Evolutionary conservation across 108 stramenopile species (phyloP).

Genomic region (Nannochloropsis gaditana): DNA sequence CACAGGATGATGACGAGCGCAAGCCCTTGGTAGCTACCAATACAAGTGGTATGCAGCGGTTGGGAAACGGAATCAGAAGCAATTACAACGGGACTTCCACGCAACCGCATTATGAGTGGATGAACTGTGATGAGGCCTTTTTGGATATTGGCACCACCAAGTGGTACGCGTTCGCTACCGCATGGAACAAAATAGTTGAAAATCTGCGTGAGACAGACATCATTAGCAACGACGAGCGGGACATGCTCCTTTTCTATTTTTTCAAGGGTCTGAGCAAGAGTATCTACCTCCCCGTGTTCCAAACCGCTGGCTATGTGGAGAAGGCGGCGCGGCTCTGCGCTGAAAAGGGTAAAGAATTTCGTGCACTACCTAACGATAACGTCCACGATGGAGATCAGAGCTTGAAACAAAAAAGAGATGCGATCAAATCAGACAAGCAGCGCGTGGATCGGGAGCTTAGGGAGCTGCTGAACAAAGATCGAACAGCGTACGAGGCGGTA

Average conservation of each 20-base stretch:
- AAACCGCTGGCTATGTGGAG: conserved; percentile 91
- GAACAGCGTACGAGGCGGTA: neutral
- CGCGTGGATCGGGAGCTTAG: neutral
- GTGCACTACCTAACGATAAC: neutral
- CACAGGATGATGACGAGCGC: conserved; percentile 74
- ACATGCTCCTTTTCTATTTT: conserved; percentile 83
- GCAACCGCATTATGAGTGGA: neutral
- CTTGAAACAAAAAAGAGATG: neutral
- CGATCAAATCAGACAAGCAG: neutral
- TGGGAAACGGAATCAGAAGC: neutral
- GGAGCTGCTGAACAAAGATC: neutral
- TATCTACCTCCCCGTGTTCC: conserved; percentile 91
- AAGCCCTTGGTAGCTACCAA: conserved; percentile 47
- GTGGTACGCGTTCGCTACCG: conserved; percentile 93
- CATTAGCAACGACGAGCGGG: conserved; percentile 80
- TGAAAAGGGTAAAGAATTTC: conserved; percentile 7
- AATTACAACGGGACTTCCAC: neutral
- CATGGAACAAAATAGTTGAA: conserved; percentile 93
- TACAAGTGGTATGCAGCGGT: neutral
- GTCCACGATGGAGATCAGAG: neutral
- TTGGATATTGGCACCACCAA: conserved; percentile 87
- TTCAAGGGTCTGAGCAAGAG: conserved; percentile 89
- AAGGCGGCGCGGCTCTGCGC: conserved; percentile 55
- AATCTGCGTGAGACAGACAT: conserved; percentile 68
- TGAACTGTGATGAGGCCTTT: conserved; percentile 51